These are phyloP conservation scores for Somion occarium DNA, from an alignment of 1,284 basidiomycete genomes.

Conservation along the genomic window DNA sequence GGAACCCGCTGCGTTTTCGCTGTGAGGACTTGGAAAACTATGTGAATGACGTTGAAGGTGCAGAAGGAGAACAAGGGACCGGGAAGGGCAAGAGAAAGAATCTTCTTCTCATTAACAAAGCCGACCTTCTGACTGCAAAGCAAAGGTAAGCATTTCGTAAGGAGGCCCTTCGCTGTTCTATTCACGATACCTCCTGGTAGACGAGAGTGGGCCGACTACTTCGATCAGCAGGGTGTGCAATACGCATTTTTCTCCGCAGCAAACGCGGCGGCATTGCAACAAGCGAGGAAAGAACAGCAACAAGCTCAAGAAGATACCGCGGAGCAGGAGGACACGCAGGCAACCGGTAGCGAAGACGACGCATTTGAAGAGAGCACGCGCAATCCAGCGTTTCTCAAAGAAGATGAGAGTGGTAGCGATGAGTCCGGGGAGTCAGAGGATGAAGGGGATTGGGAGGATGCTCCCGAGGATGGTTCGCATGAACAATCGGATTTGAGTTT, in stretches of 20 bases:
- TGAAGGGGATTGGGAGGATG: conserved; percentile 24
- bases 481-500: conserved; percentile 13
- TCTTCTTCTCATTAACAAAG: conserved; percentile 93
- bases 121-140: conserved; percentile 84
- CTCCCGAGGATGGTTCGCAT: conserved; percentile 5
- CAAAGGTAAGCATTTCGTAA: conserved; percentile 63
- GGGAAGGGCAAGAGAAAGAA: conserved; percentile 72
- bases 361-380: not conserved
- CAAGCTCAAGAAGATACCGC: conserved; percentile 8
- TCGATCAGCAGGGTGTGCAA: conserved; percentile 74
- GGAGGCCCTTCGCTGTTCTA: not conserved
- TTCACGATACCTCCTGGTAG: conserved; percentile 30
- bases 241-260: conserved; percentile 98
- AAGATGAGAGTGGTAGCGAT: conserved; percentile 25
- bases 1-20: conserved; percentile 88
- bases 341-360: conserved; percentile 14
- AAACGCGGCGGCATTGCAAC: conserved; percentile 82
- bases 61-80: conserved; percentile 73
- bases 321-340: conserved; percentile 14
- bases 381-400: not conserved
- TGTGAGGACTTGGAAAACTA: conserved; percentile 92
- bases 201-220: conserved; percentile 88
- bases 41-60: conserved; percentile 73
- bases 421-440: conserved; percentile 26
- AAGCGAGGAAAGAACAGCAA: conserved; percentile 57